Conservation (phyloP, 768 basidiomycete genomes). For the Mycena sanguinolenta region DNA sequence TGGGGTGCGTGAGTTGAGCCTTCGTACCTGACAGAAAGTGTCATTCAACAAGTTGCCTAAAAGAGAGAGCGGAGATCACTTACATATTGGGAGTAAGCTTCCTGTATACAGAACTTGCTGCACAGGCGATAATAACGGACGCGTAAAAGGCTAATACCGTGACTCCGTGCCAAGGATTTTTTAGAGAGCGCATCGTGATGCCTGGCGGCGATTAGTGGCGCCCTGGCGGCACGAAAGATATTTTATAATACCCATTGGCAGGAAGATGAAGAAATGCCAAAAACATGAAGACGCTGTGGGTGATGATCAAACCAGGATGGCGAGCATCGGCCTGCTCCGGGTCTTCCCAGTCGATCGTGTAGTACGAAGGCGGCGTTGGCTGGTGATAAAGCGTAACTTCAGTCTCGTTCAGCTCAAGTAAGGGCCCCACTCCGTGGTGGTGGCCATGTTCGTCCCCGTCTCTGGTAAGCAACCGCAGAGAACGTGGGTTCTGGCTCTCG, state of each 20-base stretch:
- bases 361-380: slow-evolving; percentile 86
- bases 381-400: slow-evolving; percentile 73
- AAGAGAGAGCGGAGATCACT: slow-evolving; percentile 48
- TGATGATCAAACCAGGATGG: slow-evolving; percentile 77
- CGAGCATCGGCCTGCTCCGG: slow-evolving; percentile 56
- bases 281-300: slow-evolving; percentile 81
- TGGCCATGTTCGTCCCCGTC: slow-evolving; percentile 58
- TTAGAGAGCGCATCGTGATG: slow-evolving; percentile 83
- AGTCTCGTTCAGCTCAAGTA: slow-evolving; percentile 82
- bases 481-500: background rate
- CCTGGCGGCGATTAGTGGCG: slow-evolving; percentile 59
- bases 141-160: slow-evolving; percentile 74
- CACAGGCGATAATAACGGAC: slow-evolving; percentile 73
- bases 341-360: slow-evolving; percentile 81
- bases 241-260: slow-evolving; percentile 88
- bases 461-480: slow-evolving; percentile 5
- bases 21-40: slow-evolving; percentile 64
- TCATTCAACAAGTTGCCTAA: slow-evolving; percentile 35
- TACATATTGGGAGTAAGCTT: slow-evolving; percentile 89
- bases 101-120: slow-evolving; percentile 77
- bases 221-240: no score
- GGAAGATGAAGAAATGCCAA: slow-evolving; percentile 85
- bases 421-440: slow-evolving; percentile 64
- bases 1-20: slow-evolving; percentile 25
- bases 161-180: slow-evolving; percentile 73